A percentile compares a stretch with the other conserved stretches of the same genome.
Evolutionary conservation across 2,329 filamentous ascomycete genomes (phyloP).

Genomic region (Fusarium sp.): DNA sequence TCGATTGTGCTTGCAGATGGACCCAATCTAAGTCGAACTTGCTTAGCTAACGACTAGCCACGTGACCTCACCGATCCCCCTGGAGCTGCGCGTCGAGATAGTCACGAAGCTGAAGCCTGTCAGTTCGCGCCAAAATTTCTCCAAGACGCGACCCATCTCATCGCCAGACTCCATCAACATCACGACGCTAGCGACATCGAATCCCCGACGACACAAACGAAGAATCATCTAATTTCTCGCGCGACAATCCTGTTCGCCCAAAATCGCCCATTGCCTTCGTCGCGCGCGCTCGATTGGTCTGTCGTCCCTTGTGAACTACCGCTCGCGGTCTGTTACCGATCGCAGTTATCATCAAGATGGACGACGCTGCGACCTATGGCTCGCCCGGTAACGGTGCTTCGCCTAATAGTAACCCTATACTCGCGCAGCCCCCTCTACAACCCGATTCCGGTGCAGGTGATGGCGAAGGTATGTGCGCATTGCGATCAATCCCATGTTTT

Average conservation of each 20-base stretch:
- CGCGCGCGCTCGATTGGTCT: constrained; percentile 39
- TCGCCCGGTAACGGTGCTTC: constrained; percentile 71
- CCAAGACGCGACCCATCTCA: constrained; percentile 54
- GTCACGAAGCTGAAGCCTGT: constrained; percentile 45
- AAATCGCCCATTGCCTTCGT: constrained; percentile 29
- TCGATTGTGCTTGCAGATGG: too few relatives aligned
- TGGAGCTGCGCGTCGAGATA: constrained; percentile 38
- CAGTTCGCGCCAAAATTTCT: constrained; percentile 59
- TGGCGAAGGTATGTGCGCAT: constrained; percentile 62
- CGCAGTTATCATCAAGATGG: constrained; percentile 63
- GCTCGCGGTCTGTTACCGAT: constrained; percentile 26
- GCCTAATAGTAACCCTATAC: constrained; percentile 69
- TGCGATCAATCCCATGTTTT: background rate
- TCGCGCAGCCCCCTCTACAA: constrained; percentile 69
- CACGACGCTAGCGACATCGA: constrained; percentile 46
- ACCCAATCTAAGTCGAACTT: background rate
- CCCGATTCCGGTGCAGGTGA: constrained; percentile 59
- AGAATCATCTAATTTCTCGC: constrained; percentile 17
- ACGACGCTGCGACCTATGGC: constrained; percentile 71
- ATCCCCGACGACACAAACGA: constrained; percentile 26
- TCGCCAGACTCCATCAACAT: constrained; percentile 49
- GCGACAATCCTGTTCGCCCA: constrained; percentile 8
- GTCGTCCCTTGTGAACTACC: constrained; percentile 22
- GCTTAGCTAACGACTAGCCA: constrained; percentile 10
- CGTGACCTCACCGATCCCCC: constrained; percentile 19